Base-by-base conservation (phyloP, 139 green algal genomes). In the Picochlorum sp. region DNA sequence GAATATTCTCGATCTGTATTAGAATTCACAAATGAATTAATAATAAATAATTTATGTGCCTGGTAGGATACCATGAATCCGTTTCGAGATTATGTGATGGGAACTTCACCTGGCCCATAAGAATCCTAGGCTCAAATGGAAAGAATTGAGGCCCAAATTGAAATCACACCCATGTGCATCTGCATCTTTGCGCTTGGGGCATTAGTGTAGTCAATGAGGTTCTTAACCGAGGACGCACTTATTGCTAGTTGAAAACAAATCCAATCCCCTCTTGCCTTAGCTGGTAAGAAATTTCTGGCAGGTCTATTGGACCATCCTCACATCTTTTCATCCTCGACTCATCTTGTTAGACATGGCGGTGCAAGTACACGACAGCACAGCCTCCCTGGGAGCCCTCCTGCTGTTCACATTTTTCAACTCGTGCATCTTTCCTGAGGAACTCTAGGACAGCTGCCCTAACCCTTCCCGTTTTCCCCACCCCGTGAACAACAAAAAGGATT, bases 401-500 rank as follows among this genome's bases (percentile, higher is more conserved):
- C 50, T 77, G 56, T 47, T 77, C 76, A 4, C 67, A 38, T 24
- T 52, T 67, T 4, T 16, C 20, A 44, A 79, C 47, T 1, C n/a
- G 32, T 2, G 45, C 32, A 13, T 68, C 34, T 3, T 24, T 32
- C 51, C 26, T 49, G 3, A 84, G 55, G 23, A 54, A 44, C 2
- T 63, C n/a, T 26, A 71, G 70, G 23, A 84, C 61, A 9, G 68
- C 65, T 6, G 18, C 26, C 16, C 67, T 66, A 21, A 86, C 63
- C 20, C 38, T 55, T 8, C 79, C 79, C 16, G 70, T 41, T 41
- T 41, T 74, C 5, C 77, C 79, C 4, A 78, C 58, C 15, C 79
- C 79, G 32, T 86, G 79, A 11, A 86, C 44, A 6, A 84, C 62
- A 69, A 75, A 86, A 6, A 84, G 15, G n/a, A 65, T 59, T 30